These are phyloP conservation scores for Porogramme epimiltina DNA, from an alignment of 1,284 basidiomycete genomes.

Conservation along the genomic window DNA sequence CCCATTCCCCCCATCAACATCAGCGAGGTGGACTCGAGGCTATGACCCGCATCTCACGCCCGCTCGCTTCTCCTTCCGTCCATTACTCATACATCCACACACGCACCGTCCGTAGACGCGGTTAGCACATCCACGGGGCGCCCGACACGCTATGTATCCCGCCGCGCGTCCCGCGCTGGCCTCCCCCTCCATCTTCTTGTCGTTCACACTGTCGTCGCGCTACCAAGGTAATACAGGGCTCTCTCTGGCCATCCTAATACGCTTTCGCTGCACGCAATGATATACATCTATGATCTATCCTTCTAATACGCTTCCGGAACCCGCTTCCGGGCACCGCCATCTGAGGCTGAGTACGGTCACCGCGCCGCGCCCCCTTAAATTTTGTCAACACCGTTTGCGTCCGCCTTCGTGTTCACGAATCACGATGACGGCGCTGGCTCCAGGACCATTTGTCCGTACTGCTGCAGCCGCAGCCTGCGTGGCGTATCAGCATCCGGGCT, in stretches of 20 bases:
- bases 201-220: neutral
- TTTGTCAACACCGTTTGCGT: neutral
- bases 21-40: conserved; percentile 40
- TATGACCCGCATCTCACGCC: no score
- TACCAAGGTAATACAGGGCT: conserved; percentile 15
- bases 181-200: neutral
- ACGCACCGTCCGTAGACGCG: conserved; percentile 15
- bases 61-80: neutral
- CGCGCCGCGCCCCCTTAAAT: no score
- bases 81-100: neutral
- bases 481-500: neutral
- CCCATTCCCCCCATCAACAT: conserved; percentile 33
- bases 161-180: neutral
- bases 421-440: conserved; percentile 9
- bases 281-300: conserved; percentile 5
- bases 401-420: neutral
- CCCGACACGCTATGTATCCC: neutral
- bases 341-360: no score
- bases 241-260: conserved; percentile 5
- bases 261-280: conserved; percentile 1
- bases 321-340: neutral
- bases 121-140: conserved; percentile 3
- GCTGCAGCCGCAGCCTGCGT: conserved; percentile 70
- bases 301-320: neutral
- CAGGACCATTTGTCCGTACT: conserved; percentile 53